Evolutionary conservation across 805 yeast species (phyloP).

Genomic region (Metschnikowia kofuensis): DNA sequence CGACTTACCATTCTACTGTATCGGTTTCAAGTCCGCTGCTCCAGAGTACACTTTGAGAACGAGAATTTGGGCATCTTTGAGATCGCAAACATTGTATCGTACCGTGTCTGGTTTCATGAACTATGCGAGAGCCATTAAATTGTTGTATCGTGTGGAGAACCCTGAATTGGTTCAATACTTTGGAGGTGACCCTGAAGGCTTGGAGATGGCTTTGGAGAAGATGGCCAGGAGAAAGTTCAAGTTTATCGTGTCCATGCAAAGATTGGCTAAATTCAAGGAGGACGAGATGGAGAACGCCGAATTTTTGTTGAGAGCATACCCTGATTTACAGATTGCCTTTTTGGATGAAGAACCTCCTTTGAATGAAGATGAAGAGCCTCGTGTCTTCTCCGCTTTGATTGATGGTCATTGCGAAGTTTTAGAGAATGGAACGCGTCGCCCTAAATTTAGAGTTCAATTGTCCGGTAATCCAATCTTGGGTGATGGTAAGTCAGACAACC

Average conservation of each 20-base stretch:
- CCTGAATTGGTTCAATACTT: constrained; percentile 86
- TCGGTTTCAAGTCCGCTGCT: constrained; percentile 47
- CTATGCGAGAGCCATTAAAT: constrained; percentile 45
- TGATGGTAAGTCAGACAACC: constrained; percentile 84
- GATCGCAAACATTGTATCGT: constrained; percentile 47
- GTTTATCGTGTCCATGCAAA: constrained; percentile 65
- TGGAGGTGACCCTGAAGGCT: constrained; percentile 97
- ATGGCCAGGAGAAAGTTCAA: constrained; percentile 63
- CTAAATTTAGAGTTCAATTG: constrained; percentile 56
- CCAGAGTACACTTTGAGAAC: constrained; percentile 48
- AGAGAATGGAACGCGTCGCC: constrained; percentile 53
- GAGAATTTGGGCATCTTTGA: constrained; percentile 46
- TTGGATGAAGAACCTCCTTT: constrained; percentile 56
- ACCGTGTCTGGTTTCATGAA: constrained; percentile 48
- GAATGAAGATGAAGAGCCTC: constrained; percentile 47
- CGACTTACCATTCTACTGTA: constrained; percentile 45
- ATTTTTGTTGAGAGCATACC: constrained; percentile 59
- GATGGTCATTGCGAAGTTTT: constrained; percentile 44
- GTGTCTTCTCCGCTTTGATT: constrained; percentile 61
- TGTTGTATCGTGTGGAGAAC: constrained; percentile 47
- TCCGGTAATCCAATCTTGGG: constrained; percentile 84
- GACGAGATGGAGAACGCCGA: constrained; percentile 62
- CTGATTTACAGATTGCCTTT: constrained; percentile 63
- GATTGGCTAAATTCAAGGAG: constrained; percentile 48
- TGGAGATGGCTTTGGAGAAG: constrained; percentile 86